Evolutionary conservation across 2,329 filamentous ascomycete species (phyloP), one percentile per base, ranked within the genome.

Genomic region (Coniella vitis): DNA sequence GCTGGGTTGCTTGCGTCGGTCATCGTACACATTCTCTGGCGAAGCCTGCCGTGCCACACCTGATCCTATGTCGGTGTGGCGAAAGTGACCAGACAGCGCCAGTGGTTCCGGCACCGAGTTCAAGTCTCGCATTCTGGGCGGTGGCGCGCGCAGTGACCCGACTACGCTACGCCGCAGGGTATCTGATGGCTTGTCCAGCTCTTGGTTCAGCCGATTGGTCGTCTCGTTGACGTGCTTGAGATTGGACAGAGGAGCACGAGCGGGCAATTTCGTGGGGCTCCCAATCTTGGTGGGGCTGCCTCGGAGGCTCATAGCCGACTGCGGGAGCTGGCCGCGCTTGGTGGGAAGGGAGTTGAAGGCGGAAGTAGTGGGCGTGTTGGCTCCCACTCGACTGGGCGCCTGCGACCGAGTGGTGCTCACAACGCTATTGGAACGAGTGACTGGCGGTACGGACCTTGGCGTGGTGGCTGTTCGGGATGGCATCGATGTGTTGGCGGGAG

Each of bases 111-210:
- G 71, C 8, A 72, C 66, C 7, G 71, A 68, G 40, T 69, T 62
- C 44, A 96, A 74, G 37, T 94, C 89, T 56, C 91, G 83, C 90
- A 97, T 96, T 65, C 90, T 93, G 42, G 91, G 91, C 12, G 90
- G 90, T 32, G 89, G 88, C 1, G 84, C 84, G 54, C 82, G 75
- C 60, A 75, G 65, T 38, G 71, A 64, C 0, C 78, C 79, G 45
- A 73, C 69, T 38, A 74, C 69, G 40, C 69, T 68, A 35, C 68
- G 62, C 8, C 65, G 70, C 54, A 68, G 69, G 38, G 61, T 66
- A 54, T 67, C 69, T 45, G 25, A 5, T 29, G 67, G 68, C 54
- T 52, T 52, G 13, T 48, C 46, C 12, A 17, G 14, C 68, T 71
- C 70, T 34, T 65, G 67, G 9, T 75, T 73, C 14, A 69, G 63